These are phyloP conservation scores for Mortierella sp. DNA, from an alignment of 371 early-diverging fungal species.

Conservation along the genomic window DNA sequence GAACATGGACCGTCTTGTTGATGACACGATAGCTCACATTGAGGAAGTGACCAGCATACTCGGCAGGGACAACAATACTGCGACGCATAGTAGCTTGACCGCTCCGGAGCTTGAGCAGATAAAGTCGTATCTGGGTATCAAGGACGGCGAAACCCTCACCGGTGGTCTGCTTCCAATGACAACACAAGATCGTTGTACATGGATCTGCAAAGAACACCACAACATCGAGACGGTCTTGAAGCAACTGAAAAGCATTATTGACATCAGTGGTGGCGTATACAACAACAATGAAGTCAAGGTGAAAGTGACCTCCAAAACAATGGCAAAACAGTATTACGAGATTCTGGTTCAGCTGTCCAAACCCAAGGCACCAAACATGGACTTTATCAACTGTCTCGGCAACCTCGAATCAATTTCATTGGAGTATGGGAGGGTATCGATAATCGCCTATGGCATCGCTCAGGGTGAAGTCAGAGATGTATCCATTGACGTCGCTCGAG, in stretches of 20 bases:
- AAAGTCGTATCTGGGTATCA: neutral
- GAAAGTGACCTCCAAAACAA: neutral
- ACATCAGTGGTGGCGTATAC: neutral
- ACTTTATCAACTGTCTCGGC: no score
- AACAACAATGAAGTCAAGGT: neutral
- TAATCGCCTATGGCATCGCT: no score
- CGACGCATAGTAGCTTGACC: neutral
- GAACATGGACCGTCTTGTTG: neutral
- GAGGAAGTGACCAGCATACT: neutral
- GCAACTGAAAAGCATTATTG: neutral
- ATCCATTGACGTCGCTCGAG: no score
- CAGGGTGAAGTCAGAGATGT: no score
- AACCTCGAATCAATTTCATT: no score
- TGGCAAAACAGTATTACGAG: neutral
- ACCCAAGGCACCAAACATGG: neutral
- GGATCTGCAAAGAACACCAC: neutral
- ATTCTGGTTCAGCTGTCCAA: constrained; percentile 1
- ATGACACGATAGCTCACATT: neutral
- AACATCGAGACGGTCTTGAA: neutral
- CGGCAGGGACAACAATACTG: neutral
- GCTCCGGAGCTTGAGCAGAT: neutral
- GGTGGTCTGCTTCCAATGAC: neutral
- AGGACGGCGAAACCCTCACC: neutral
- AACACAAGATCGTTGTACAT: neutral
- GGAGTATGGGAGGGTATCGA: no score